Percentiles rank a stretch among this genome's conserved stretches.
phyloP scores from a whole-genome alignment of 768 basidiomycete species.

The Terana coerulea region DNA sequence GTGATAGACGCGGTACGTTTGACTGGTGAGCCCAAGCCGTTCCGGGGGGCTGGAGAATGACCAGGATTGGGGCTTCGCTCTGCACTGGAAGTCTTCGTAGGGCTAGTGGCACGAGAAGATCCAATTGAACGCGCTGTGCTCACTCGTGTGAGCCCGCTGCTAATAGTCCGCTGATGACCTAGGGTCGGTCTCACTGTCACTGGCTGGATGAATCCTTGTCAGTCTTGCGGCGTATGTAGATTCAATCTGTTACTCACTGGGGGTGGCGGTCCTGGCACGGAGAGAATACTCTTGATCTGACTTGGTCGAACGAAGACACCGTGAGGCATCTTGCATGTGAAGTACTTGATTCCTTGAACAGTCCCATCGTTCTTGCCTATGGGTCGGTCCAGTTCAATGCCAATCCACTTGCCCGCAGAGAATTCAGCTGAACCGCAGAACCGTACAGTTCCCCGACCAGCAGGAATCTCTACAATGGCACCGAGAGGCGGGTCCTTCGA shows the following conservation, averaged over 20 bases:
- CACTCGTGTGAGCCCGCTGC: conserved; percentile 28
- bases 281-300: conserved; percentile 62
- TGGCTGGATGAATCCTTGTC: conserved; percentile 12
- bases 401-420: conserved; percentile 90
- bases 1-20: conserved; percentile 49
- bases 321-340: conserved; percentile 67
- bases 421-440: conserved; percentile 85
- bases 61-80: conserved; percentile 18
- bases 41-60: conserved; percentile 27
- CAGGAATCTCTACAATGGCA: conserved; percentile 73
- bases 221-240: neutral
- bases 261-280: conserved; percentile 15
- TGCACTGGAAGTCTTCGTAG: conserved; percentile 42
- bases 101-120: conserved; percentile 66
- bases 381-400: conserved; percentile 78
- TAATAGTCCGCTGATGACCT: conserved; percentile 64
- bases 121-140: conserved; percentile 26
- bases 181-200: conserved; percentile 29
- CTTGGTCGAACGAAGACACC: conserved; percentile 90
- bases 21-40: conserved; percentile 43
- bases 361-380: conserved; percentile 96
- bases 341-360: conserved; percentile 77
- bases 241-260: conserved; percentile 8
- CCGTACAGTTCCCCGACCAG: conserved; percentile 80
- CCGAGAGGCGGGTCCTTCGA: conserved; percentile 50